Evolutionary conservation across 306 rosid species (phyloP).

Genomic region (Casuarina cunninghamiana): DNA sequence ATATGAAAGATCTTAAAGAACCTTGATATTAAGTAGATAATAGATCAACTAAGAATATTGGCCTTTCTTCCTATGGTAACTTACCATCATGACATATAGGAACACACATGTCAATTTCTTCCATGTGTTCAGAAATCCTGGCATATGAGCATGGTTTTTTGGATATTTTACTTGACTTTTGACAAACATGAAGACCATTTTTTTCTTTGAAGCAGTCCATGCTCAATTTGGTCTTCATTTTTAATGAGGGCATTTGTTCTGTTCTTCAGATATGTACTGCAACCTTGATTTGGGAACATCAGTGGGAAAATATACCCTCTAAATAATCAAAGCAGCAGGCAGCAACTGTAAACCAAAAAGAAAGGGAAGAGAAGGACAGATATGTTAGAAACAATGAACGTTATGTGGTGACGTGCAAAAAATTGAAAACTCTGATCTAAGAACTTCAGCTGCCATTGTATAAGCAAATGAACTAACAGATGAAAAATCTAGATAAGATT

Average conservation of each 20-base stretch:
- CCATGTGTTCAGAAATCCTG: constrained; percentile 46
- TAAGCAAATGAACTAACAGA: constrained; percentile 1
- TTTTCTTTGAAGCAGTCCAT: constrained; percentile 70
- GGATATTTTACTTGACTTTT: constrained; percentile 69
- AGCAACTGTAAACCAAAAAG: constrained; percentile 30
- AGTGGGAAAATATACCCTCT: constrained; percentile 44
- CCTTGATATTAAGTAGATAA: neutral
- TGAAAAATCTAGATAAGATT: neutral
- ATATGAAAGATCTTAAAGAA: constrained; percentile 1
- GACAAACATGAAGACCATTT: constrained; percentile 70
- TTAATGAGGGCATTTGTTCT: constrained; percentile 96
- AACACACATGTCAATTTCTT: constrained; percentile 50
- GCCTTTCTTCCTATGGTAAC: constrained; percentile 28
- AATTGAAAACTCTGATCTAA: neutral
- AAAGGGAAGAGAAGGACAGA: neutral
- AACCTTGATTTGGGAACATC: constrained; percentile 52
- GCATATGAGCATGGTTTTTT: constrained; percentile 62
- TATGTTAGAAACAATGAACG: constrained; percentile 6
- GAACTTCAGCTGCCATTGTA: neutral
- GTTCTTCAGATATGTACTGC: constrained; percentile 43
- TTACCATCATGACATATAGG: constrained; percentile 62
- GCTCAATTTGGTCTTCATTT: constrained; percentile 88
- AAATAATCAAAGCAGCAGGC: constrained; percentile 33
- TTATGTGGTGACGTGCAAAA: neutral
- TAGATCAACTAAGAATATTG: neutral